Evolutionary conservation across 306 rosid species (phyloP), one percentile per base, ranked within the genome.

Genomic region (Malus orientalis): DNA sequence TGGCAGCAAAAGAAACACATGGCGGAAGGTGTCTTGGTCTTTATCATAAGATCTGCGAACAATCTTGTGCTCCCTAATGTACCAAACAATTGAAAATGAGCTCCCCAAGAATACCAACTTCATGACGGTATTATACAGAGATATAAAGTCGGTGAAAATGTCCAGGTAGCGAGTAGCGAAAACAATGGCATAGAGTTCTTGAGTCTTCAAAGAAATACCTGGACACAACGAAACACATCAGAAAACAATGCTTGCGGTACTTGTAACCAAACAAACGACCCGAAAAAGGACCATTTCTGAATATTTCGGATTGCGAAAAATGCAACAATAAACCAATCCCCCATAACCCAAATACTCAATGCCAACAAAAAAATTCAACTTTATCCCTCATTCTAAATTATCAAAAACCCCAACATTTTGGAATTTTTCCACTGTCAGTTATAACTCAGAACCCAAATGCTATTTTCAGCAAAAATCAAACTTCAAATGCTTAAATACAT

Each of bases 1-100:
- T 42, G 98, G 98, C 66, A 90, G 57, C 66, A 86, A 38, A 29
- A 94, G 87, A 81, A 90, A 86, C 71, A 73, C 71, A 76, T 91
- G 89, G 61, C 97, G 94, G 81, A 94, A 94, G 33, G 97, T 94
- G 64, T 94, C 98, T 32, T 94, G 98, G 57, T 94, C 98, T 80
- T 82, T 89, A 81, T 94, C 98, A 73, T 94, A 94, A 20, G 98
- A 87, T 78, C 97, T 82, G 51, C 95, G 90, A 23, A 94, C 98
- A 71, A 87, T 74, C 86, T 86, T 94, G 89, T 94, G 96, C 74
- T 78, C 84, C 82, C 96, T 85, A 75, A 89, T 94, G 88, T 91
- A 94, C 97, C 96, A 94, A 64, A 94, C 96, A 81, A 94, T 91
- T 64, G 93, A 89, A 77, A 91, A 87, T 9, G 97, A 90, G 85